These are phyloP conservation scores for Debaryomyces sp. DNA, from an alignment of 1,139 yeast genomes.

Conservation along the genomic window DNA sequence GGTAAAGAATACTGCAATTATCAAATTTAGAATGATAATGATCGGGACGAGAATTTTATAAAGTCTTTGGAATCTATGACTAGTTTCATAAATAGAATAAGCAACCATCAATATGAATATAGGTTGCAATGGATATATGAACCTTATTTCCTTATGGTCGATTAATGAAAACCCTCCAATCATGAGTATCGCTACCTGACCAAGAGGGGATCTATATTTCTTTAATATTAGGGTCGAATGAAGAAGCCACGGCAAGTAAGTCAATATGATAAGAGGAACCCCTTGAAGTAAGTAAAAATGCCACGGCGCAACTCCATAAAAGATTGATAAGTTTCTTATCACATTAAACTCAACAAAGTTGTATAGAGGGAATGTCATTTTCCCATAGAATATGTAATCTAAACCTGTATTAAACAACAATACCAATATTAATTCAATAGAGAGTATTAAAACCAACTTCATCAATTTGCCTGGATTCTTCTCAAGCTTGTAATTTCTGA, in stretches of 20 bases:
- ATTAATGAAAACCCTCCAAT: constrained; percentile 61
- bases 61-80: constrained; percentile 7
- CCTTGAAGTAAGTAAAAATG: constrained; percentile 85
- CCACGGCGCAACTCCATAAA: constrained; percentile 87
- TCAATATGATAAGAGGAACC: constrained; percentile 71
- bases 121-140: constrained; percentile 87
- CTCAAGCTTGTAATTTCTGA: constrained; percentile 3
- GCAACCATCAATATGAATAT: constrained; percentile 44
- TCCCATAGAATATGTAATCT: constrained; percentile 66
- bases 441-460: constrained; percentile 16
- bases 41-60: constrained; percentile 1
- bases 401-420: constrained; percentile 39
- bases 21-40: constrained; percentile 33
- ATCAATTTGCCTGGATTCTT: background rate
- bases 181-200: constrained; percentile 39
- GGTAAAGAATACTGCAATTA: constrained; percentile 56
- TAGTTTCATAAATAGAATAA: constrained; percentile 12
- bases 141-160: constrained; percentile 88
- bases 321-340: constrained; percentile 68
- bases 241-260: constrained; percentile 60
- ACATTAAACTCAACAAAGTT: constrained; percentile 80
- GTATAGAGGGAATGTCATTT: constrained; percentile 60
- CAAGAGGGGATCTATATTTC: constrained; percentile 19
- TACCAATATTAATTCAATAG: constrained; percentile 21
- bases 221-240: constrained; percentile 16